Evolutionary conservation across 179 eudicot species (phyloP), one percentile per base, ranked within the genome.

Genomic region (Pouteria campechiana): DNA sequence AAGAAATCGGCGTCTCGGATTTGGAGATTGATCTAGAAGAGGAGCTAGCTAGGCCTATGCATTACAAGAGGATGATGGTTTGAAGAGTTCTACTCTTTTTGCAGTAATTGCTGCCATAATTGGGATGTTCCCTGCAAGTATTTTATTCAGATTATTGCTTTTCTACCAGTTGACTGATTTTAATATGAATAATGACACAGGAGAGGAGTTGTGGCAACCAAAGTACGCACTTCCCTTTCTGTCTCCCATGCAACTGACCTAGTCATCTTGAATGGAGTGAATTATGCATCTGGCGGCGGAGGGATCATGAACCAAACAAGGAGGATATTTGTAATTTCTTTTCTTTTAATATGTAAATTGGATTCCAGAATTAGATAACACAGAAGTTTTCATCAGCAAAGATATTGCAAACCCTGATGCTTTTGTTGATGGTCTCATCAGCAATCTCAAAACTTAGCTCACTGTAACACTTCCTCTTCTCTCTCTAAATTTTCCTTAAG

Each of bases 201-300:
- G 98, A 29, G 98, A 90, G 60, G 80, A 69, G 45, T 29, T 90
- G 51, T 95, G 98, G 36, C 78, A 76, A 31, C 63, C 75, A 21
- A 61, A 58, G 31, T 90, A 74, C 12, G 90, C 92, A 0, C 49
- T 65, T 37, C 98, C 98, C 0, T 90, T 64, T 71, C 50, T 90
- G 40, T 82, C 87, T 6, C 98, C 98, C 19, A 86, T 51, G 39
- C 92, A 3, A 74, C 88, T 0, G 98, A 96, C 33, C 72, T 67
- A 67, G 54, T 57, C 45, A 48, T 90, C 54, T 63, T 90, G 2
- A 38, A 70, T 31, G 98, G 98, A 6, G 94, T 90, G 1, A 90
- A 90, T 42, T 90, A 90, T 40, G 98, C 98, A 14, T 90, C 98
- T 0, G 98, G 99, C 8, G 99, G 94, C 15, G 99, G 88, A 33